These are phyloP conservation scores for Rhodotorula diobovata DNA, from an alignment of 768 basidiomycete genomes.

Conservation along the genomic window DNA sequence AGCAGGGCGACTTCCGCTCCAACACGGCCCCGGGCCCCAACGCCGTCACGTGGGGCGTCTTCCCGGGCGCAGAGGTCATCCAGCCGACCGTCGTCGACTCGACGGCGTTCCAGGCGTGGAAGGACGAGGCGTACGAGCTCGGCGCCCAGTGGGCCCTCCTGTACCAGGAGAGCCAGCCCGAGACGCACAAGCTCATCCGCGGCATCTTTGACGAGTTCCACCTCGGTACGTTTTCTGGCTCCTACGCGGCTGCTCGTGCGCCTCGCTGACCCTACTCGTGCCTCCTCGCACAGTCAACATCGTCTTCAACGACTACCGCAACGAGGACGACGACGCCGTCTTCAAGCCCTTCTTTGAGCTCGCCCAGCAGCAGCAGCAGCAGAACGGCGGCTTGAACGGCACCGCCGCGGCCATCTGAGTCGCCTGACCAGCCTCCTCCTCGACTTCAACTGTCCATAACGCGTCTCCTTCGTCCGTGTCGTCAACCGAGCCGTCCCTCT, in stretches of 20 bases:
- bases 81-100: slow-evolving; percentile 95
- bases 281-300: slow-evolving; percentile 56
- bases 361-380: no score
- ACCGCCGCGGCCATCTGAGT: slow-evolving; percentile 6
- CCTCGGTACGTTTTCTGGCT: slow-evolving; percentile 52
- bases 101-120: slow-evolving; percentile 63
- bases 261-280: background rate
- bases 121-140: slow-evolving; percentile 95
- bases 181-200: slow-evolving; percentile 68
- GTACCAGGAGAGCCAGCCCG: slow-evolving; percentile 64
- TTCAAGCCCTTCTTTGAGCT: slow-evolving; percentile 42
- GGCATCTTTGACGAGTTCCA: slow-evolving; percentile 67
- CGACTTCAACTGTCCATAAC: slow-evolving; percentile 20
- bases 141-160: slow-evolving; percentile 90
- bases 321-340: slow-evolving; percentile 42
- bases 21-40: slow-evolving; percentile 96
- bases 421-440: background rate
- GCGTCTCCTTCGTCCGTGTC: background rate
- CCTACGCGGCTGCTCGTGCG: no score
- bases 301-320: slow-evolving; percentile 75
- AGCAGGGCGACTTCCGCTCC: slow-evolving; percentile 84
- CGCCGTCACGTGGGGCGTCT: slow-evolving; percentile 98
- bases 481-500: slow-evolving; percentile 7
- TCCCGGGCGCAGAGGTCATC: slow-evolving; percentile 90
- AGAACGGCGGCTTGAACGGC: background rate